Evolutionary conservation across 768 basidiomycete genomes (phyloP).

Genomic region (Naganishia vishniacii): DNA sequence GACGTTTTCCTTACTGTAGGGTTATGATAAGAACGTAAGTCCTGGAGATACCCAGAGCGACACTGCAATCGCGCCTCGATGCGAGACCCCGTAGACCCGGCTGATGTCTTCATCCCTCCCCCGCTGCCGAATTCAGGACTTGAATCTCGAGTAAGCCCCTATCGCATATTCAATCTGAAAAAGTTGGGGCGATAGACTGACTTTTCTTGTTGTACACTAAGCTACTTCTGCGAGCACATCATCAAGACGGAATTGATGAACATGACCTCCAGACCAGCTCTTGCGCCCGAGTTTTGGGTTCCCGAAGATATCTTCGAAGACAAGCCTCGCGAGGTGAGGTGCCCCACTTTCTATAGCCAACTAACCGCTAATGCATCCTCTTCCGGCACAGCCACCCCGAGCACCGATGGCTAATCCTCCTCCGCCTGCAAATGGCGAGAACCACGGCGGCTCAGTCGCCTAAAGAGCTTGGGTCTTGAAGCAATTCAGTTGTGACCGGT

Average conservation of each 20-base stretch:
- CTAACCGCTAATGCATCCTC: background rate
- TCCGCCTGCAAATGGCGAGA: background rate
- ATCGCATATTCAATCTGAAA: too few species aligned
- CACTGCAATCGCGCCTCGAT: too few species aligned
- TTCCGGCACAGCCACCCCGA: background rate
- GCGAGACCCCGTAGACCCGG: too few species aligned
- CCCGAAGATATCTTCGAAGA: conserved; percentile 1
- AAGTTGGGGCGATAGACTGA: background rate
- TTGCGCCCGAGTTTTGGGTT: conserved; percentile 18
- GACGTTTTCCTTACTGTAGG: background rate
- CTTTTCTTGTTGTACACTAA: background rate
- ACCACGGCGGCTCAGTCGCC: background rate
- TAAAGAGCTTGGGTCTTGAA: too few species aligned
- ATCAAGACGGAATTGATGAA: conserved; percentile 44
- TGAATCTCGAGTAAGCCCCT: conserved; percentile 24
- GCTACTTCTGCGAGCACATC: conserved; percentile 43
- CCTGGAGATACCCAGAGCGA: background rate
- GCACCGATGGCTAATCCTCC: background rate
- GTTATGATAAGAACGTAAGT: conserved; percentile 26
- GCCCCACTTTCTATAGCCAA: background rate
- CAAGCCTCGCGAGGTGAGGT: background rate
- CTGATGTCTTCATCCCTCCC: background rate
- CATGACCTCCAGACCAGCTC: conserved; percentile 39
- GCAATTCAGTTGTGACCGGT: too few species aligned
- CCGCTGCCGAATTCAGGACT: background rate